Evolutionary conservation across 257 asterid species (phyloP), one percentile per base, ranked within the genome.

Genomic region (Fraxinus pennsylvanica): DNA sequence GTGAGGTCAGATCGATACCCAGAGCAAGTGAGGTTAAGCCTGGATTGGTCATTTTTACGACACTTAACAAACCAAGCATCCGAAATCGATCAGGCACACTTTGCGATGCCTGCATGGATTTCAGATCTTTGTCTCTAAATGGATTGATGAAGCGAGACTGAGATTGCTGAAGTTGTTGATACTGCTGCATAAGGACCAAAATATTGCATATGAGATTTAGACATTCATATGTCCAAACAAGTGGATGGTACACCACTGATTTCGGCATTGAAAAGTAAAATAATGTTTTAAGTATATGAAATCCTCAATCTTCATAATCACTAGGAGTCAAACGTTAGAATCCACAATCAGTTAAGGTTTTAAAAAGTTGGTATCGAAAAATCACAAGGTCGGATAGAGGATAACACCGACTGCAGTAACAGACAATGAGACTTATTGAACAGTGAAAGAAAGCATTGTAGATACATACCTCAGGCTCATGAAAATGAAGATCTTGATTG

Each of bases 1-100:
- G 97, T 36, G 94, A 84, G 13, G 97, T 89, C 78, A 92, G 87
- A 80, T 94, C 98, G 54, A 85, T 79, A 74, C 99, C 99, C 69
- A 88, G 74, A 32, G 97, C 94, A 88, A 92, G 96, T 66, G 94
- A 82, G 61, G 96, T 83, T 82, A 89, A 72, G 39, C 88, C 84
- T 71, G 96, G 96, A 81, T 94, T 85, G 66, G 84, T 88, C 87
- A 80, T 71, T 83, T 81, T 93, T 78, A 94, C 86, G 71, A 87
- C 80, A 80, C 85, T 92, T 72, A 92, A 84, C 84, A 94, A 82
- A 82, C 96, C 97, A 66, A 88, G 87, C 90, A 94, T 85, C 72
- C 97, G 96, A 78, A 80, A 91, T 32, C 84, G 90, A 85, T 90
- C 96, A 17, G 94, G 82, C 74, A 89, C 84, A 57, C 86, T 76